phyloP scores from a whole-genome alignment of 1,284 basidiomycete species.

The Pterulicium gracile region DNA sequence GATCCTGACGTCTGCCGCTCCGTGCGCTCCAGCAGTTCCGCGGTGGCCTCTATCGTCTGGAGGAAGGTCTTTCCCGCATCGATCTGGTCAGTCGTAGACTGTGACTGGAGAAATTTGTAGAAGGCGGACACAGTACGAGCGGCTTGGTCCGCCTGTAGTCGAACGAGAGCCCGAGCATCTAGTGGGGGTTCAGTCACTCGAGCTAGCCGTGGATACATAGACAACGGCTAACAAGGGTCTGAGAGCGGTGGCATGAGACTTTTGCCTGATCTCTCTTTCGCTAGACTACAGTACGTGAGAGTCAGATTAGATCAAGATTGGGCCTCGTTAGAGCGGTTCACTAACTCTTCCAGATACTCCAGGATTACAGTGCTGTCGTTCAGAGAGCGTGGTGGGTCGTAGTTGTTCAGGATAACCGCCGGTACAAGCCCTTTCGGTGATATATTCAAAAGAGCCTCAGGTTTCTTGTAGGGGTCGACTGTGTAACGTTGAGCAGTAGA shows the following conservation, averaged over 20 bases:
- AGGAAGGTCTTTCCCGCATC: conserved; percentile 47
- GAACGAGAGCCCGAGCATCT: conserved; percentile 59
- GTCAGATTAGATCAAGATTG: not conserved
- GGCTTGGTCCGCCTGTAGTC: conserved; percentile 60
- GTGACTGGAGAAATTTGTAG: conserved; percentile 72
- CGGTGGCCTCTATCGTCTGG: conserved; percentile 41
- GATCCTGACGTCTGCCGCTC: conserved; percentile 33
- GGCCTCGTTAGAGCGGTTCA: conserved; percentile 7
- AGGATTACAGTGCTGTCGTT: conserved; percentile 68
- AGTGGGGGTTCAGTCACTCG: conserved; percentile 1
- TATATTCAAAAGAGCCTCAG: conserved; percentile 63
- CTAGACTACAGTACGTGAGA: conserved; percentile 25
- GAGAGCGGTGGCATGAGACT: conserved; percentile 46
- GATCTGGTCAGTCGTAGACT: conserved; percentile 47
- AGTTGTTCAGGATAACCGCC: conserved; percentile 45
- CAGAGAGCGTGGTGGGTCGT: conserved; percentile 39
- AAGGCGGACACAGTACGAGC: conserved; percentile 63
- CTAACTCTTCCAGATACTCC: conserved; percentile 66
- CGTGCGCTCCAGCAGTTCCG: conserved; percentile 46
- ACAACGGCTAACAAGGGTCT: conserved; percentile 42
- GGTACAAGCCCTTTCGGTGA: conserved; percentile 77
- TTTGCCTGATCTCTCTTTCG: conserved; percentile 29
- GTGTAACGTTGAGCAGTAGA: conserved; percentile 29
- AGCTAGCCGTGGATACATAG: not conserved
- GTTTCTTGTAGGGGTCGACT: conserved; percentile 77